These are phyloP conservation scores for Pythium phragmitis DNA, from an alignment of 352 stramenopile species.

Conservation along the genomic window DNA sequence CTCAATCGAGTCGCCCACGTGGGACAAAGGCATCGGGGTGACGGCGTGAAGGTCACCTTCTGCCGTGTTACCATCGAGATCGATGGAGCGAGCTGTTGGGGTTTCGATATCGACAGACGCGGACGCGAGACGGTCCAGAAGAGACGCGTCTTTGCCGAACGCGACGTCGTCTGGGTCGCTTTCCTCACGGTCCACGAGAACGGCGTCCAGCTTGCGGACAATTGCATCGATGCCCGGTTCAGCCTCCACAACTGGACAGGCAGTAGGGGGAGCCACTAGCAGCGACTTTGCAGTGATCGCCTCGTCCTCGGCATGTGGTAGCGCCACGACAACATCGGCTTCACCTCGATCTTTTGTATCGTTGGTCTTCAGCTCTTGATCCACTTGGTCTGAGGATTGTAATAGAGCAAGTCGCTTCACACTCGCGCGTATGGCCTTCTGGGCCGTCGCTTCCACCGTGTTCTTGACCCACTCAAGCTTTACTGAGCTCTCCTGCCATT, in stretches of 20 bases:
- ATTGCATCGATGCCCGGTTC: constrained; percentile 4
- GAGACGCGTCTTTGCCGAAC: constrained; percentile 17
- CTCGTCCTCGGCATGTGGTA: background rate
- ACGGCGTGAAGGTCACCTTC: background rate
- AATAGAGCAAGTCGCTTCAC: background rate
- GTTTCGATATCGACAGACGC: background rate
- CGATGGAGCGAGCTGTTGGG: background rate
- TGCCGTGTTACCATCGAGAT: background rate
- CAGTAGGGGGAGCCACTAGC: too few species aligned
- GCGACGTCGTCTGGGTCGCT: constrained; percentile 9
- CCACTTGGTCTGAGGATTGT: background rate
- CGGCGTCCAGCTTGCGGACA: constrained; percentile 6
- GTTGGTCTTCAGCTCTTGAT: background rate
- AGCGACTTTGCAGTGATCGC: too few species aligned
- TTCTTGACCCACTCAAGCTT: background rate
- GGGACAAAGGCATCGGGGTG: background rate
- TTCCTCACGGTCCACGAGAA: background rate
- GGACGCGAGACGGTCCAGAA: background rate
- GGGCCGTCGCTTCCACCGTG: background rate
- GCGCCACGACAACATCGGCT: too few species aligned
- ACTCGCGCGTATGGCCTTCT: background rate
- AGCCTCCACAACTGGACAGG: background rate
- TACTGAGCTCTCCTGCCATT: background rate
- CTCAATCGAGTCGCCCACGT: constrained; percentile 11
- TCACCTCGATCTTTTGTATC: background rate